Conservation (phyloP, 2,329 filamentous ascomycete species). For the Phyllosticta capitalensis region DNA sequence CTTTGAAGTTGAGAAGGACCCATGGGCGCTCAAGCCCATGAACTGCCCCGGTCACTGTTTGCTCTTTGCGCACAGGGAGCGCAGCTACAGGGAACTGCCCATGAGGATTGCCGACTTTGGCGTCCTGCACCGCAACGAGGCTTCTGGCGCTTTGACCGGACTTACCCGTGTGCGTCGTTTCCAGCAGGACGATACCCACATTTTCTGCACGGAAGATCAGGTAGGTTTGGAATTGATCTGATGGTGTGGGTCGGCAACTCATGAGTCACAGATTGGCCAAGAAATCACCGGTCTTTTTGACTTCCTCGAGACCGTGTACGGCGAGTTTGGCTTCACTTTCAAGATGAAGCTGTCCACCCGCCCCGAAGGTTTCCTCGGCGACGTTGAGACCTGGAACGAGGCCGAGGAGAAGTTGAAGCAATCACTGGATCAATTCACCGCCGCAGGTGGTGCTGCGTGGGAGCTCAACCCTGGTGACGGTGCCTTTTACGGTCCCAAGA, state of each 20-base stretch:
- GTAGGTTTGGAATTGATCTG: slow-evolving; percentile 17
- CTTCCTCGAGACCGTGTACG: slow-evolving; percentile 72
- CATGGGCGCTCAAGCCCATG: slow-evolving; percentile 89
- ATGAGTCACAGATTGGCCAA: slow-evolving; percentile 41
- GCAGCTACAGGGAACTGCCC: slow-evolving; percentile 72
- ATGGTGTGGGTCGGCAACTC: slow-evolving; percentile 1
- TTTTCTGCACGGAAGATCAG: slow-evolving; percentile 79
- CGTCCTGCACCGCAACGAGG: slow-evolving; percentile 76
- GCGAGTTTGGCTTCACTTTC: slow-evolving; percentile 79
- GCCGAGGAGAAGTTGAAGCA: slow-evolving; percentile 74
- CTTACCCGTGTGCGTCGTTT: slow-evolving; percentile 78
- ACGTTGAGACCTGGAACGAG: slow-evolving; percentile 77
- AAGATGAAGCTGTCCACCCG: slow-evolving; percentile 91
- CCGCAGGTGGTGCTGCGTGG: slow-evolving; percentile 59
- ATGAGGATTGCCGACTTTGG: slow-evolving; percentile 82
- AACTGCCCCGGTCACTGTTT: slow-evolving; percentile 86
- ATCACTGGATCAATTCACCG: slow-evolving; percentile 56
- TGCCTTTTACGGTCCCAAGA: slow-evolving; percentile 97
- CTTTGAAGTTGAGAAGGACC: slow-evolving; percentile 73
- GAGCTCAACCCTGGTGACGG: slow-evolving; percentile 89
- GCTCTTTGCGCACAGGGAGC: slow-evolving; percentile 63
- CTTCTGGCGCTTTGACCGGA: slow-evolving; percentile 70
- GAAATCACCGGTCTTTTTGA: slow-evolving; percentile 82
- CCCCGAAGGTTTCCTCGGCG: slow-evolving; percentile 79
- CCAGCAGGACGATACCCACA: slow-evolving; percentile 85